These are phyloP conservation scores for Lactifluus piperatus DNA, from an alignment of 768 basidiomycete species.

Conservation along the genomic window DNA sequence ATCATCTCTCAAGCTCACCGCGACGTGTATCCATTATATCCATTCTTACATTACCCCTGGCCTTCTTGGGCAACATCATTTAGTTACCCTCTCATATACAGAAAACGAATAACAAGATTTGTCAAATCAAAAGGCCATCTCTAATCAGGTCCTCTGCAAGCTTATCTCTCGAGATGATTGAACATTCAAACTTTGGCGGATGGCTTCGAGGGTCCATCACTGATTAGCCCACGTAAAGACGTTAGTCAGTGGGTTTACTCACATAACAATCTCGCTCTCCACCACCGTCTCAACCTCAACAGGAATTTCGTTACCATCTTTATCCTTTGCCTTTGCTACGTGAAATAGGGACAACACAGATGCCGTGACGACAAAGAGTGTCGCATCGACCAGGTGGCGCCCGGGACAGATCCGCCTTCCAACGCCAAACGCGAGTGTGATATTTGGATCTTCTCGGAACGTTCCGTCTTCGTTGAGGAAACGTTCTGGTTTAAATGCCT, in stretches of 20 bases:
- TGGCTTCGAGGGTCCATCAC: not conserved
- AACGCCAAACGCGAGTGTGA: constrained; percentile 15
- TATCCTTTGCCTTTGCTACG: not conserved
- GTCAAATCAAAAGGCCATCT: not conserved
- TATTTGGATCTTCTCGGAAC: constrained; percentile 25
- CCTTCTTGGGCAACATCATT: too few species aligned
- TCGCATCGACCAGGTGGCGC: constrained; percentile 13
- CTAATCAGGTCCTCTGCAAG: not conserved
- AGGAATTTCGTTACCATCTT: constrained; percentile 3
- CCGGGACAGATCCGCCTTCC: constrained; percentile 20
- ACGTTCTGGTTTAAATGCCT: constrained; percentile 19
- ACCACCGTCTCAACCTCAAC: not conserved
- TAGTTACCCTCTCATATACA: not conserved
- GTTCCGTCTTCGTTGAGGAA: constrained; percentile 18
- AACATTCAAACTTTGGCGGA: not conserved
- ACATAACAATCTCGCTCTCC: not conserved
- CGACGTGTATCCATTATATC: too few species aligned
- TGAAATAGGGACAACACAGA: not conserved
- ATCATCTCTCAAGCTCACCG: too few species aligned
- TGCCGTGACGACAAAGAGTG: not conserved
- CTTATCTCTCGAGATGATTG: constrained; percentile 3
- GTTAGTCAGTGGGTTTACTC: not conserved
- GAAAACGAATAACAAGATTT: not conserved
- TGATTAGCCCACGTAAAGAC: not conserved
- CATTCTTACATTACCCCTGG: too few species aligned